Evolutionary conservation across 1,139 yeast genomes (phyloP), one percentile per base, ranked within the genome.

Genomic region (Citeromyces hawaiiensis): DNA sequence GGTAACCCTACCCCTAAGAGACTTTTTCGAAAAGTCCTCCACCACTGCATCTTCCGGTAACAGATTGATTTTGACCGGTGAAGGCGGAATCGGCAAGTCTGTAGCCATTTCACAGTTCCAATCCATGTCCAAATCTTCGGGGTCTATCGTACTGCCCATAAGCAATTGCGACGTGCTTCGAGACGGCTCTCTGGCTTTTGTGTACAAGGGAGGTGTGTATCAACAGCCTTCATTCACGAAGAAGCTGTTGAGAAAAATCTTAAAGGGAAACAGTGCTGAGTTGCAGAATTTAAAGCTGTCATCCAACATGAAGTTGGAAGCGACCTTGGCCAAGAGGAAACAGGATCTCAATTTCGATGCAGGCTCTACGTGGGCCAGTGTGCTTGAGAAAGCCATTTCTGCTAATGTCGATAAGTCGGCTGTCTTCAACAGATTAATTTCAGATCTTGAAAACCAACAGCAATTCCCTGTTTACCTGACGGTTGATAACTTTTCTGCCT

Each of bases 181-280:
- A 17, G 75, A 83, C 48, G 97, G 96, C 41, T 63, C 83, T 30
- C 70, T 66, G 43, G 94, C 83, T 55, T 83, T 76, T 52, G 63
- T 71, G 41, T 70, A 59, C 48, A 81, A 82, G 55, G 61, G 64
- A 31, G 60, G 63, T 21, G 53, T 64, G 39, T 85, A 76, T 55
- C 80, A 76, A 40, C 96, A 87, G 57, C 95, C 94, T 42, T 82
- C 82, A 93, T 72, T 68, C 50, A 65, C 83, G 42, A 76, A 76
- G 51, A 66, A 70, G 42, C 69, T 83, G 59, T 57, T 83, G 47
- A 63, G 64, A 47, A 76, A 74, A 56, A 62, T 80, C 41, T 63
- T 71, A 40, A 64, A 64, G 39, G 76, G 76, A 30, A 87, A 85
- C 59, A 65, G 62, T 45, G 64, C 57, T 2, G 52, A 66, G 4